A percentile compares a stretch with the other conserved stretches of the same genome.
phyloP scores from a whole-genome alignment of 2,329 filamentous ascomycete genomes.

The Paecilomyces variotii region DNA sequence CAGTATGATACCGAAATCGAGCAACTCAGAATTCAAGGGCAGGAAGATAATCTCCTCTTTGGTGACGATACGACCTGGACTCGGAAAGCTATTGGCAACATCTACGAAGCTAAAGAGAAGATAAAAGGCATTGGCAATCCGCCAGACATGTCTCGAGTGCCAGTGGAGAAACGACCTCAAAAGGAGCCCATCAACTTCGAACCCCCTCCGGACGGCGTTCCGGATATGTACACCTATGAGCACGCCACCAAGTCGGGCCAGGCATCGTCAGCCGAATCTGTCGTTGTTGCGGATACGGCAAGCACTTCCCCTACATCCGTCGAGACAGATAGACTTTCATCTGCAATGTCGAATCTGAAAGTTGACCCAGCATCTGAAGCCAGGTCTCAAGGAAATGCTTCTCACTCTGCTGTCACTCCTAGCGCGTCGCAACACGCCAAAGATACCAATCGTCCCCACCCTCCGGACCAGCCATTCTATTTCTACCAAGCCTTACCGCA shows the following conservation, averaged over 20 bases:
- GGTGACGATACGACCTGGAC: constrained; percentile 92
- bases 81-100: constrained; percentile 67
- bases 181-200: constrained; percentile 44
- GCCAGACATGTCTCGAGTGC: constrained; percentile 45
- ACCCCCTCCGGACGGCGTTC: constrained; percentile 36
- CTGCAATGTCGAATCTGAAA: constrained; percentile 15
- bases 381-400: constrained; percentile 19
- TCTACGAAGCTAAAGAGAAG: constrained; percentile 70
- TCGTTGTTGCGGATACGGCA: constrained; percentile 9
- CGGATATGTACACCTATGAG: constrained; percentile 45
- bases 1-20: constrained; percentile 75
- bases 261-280: constrained; percentile 21
- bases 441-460: constrained; percentile 34
- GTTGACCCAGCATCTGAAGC: constrained; percentile 9
- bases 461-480: constrained; percentile 56
- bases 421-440: constrained; percentile 12
- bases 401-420: constrained; percentile 2
- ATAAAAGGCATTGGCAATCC: constrained; percentile 60
- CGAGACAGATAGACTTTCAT: constrained; percentile 15
- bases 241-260: constrained; percentile 40
- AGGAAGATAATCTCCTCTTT: constrained; percentile 86
- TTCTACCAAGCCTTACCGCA: constrained; percentile 86
- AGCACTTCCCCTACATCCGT: constrained; percentile 10
- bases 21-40: constrained; percentile 66
- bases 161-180: constrained; percentile 40